Base-by-base conservation (phyloP, 371 early-diverging fungal genomes). In the Saksenaea oblongispora region DNA sequence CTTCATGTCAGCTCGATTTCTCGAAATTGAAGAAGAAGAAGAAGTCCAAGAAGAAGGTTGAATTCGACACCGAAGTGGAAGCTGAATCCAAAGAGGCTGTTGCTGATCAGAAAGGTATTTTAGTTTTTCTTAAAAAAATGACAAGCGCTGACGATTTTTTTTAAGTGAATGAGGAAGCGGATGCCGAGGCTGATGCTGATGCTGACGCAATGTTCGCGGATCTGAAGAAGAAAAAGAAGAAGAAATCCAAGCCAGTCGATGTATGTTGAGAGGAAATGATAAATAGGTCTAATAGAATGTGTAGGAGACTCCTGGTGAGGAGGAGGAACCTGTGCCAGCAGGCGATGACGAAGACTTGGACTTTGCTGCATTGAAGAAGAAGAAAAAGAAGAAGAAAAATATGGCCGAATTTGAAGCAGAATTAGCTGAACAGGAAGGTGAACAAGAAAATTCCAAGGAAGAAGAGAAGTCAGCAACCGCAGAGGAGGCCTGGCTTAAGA, bases 301-400 rank as follows among this genome's bases (percentile, higher is more conserved):
- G 36, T 34, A 56, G 44, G 65, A 79, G 74, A 83, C 78, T 54
- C 78, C 70, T 58, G 74, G 76, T 56, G 89, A 79, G 34, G 84
- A 73, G 8, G 84, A 65, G 31, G 76, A 74, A n/a, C 70, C 71
- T 35, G 85, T 78, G 27, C 74, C 70, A 18, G 81, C 70, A 41
- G 80, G 64, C 9, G 78, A 72, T 17, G 83, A 83, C 28, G 92
- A 89, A 58, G 85, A 83, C 56, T 76, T 89, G 47, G 93, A 91
- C 66, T 91, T 95, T 73, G 91, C 91, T 54, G 90, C 87, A 59
- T 76, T 91, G 73, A 91, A 91, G 76, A 91, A 91, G 78, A 94
- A 92, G 79, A 95, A 95, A 86, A 95, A 95, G 86, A 93, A 94
- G 88, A 95, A 93, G 83, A 95, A 95, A 89, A 86, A 87, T 68